Conservation (phyloP, 106 monocot species). For the Phalaenopsis equestris region DNA sequence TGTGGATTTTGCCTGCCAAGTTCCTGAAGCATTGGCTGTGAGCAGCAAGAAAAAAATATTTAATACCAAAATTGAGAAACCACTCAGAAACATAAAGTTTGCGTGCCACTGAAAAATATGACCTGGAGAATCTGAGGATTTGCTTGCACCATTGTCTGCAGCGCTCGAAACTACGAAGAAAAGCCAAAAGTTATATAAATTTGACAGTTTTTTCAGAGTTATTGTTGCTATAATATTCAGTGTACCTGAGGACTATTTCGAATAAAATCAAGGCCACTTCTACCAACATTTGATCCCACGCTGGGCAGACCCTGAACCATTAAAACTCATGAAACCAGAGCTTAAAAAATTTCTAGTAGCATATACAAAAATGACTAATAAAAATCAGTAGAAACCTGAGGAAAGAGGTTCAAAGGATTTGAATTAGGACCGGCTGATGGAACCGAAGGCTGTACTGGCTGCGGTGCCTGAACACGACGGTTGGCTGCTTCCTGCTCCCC, state of each 20-base stretch:
- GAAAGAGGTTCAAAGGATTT: slow-evolving; percentile 80
- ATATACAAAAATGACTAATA: background rate
- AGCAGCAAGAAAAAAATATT: background rate
- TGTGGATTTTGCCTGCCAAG: slow-evolving; percentile 81
- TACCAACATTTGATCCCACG: slow-evolving; percentile 44
- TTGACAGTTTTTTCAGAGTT: background rate
- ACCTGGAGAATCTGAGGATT: slow-evolving; percentile 93
- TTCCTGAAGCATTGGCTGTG: slow-evolving; percentile 87
- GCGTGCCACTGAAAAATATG: background rate
- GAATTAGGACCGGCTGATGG: slow-evolving; percentile 65
- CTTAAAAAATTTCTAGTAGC: background rate
- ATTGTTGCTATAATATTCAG: slow-evolving; percentile 6
- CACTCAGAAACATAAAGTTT: slow-evolving; percentile 2
- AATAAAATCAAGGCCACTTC: slow-evolving; percentile 53
- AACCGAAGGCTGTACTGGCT: slow-evolving; percentile 32
- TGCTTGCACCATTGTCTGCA: slow-evolving; percentile 74
- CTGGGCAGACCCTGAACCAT: slow-evolving; percentile 56
- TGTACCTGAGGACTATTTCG: slow-evolving; percentile 76
- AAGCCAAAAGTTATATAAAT: background rate
- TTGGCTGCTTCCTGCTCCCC: slow-evolving; percentile 12
- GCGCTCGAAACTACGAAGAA: slow-evolving; percentile 54
- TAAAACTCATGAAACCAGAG: background rate
- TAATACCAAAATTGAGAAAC: background rate
- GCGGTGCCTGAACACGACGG: slow-evolving; percentile 28
- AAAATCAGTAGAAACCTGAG: slow-evolving; percentile 39